Conservation (phyloP, 305 asterid species). For the Fraxinus nigra region DNA sequence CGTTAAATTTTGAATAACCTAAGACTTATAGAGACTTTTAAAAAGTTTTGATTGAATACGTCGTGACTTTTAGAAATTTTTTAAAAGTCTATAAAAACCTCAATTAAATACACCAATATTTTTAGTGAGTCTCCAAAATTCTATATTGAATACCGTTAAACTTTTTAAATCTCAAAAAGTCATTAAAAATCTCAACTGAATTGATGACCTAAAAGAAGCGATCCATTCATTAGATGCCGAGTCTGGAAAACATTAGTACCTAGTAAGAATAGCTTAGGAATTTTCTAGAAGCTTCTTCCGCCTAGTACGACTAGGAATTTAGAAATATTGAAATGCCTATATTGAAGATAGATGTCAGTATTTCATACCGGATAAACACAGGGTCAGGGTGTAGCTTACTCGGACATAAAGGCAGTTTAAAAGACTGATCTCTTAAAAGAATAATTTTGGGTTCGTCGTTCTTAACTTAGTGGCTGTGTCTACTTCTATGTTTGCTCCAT, state of each 20-base stretch:
- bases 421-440: neutral
- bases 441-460: neutral
- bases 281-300: neutral
- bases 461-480: neutral
- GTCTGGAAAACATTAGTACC: neutral
- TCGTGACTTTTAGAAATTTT: too few species aligned
- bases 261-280: neutral
- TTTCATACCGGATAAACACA: neutral
- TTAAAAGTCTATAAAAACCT: too few species aligned
- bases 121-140: too few species aligned
- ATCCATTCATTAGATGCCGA: neutral
- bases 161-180: too few species aligned
- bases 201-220: neutral
- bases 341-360: neutral
- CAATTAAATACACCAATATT: too few species aligned
- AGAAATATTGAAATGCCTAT: neutral
- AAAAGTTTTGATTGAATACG: too few species aligned
- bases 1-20: too few species aligned
- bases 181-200: too few species aligned
- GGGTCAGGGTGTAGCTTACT: neutral
- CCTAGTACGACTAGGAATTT: neutral
- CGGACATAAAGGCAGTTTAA: neutral
- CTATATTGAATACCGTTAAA: too few species aligned
- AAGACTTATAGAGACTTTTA: too few species aligned
- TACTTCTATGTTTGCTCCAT: neutral